These are phyloP conservation scores for Endothia cerciana DNA, from an alignment of 2,329 filamentous ascomycete genomes.

Conservation along the genomic window DNA sequence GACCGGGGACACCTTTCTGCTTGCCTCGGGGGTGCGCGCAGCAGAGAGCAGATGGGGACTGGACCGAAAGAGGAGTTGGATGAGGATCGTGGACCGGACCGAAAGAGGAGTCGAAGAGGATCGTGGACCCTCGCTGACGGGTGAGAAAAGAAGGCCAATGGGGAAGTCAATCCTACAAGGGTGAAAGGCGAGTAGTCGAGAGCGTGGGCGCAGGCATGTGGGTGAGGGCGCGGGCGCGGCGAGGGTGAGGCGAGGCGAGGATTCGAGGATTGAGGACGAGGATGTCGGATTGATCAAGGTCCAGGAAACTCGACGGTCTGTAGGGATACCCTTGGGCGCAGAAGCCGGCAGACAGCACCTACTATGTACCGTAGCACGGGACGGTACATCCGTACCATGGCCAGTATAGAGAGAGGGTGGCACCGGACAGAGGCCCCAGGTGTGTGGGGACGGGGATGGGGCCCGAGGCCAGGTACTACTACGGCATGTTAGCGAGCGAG, in stretches of 20 bases:
- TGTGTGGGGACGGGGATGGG: constrained; percentile 2
- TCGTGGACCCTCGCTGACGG: constrained; percentile 3
- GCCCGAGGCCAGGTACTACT: not conserved
- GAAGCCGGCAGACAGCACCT: constrained; percentile 5
- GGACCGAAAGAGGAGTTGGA: not conserved
- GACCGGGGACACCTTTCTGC: constrained; percentile 1
- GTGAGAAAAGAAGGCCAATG: constrained; percentile 12
- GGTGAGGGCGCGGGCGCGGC: not conserved
- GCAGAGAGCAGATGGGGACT: not conserved
- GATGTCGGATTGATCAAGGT: not conserved
- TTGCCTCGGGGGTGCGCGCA: not conserved
- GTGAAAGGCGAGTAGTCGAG: not conserved
- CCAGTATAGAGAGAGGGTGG: constrained; percentile 1
- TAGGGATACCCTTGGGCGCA: not conserved
- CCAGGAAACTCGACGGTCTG: not conserved
- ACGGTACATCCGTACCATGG: too few species aligned
- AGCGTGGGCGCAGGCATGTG: not conserved
- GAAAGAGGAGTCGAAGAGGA: constrained; percentile 3
- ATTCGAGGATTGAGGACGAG: constrained; percentile 5
- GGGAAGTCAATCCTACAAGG: constrained; percentile 14
- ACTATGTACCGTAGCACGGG: not conserved
- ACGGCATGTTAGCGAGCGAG: constrained; percentile 1
- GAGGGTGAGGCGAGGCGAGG: constrained; percentile 12
- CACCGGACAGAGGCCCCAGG: constrained; percentile 3
- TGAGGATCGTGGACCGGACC: constrained; percentile 6